phyloP scores from a whole-genome alignment of 345 rosid species.

The Angophora floribunda region DNA sequence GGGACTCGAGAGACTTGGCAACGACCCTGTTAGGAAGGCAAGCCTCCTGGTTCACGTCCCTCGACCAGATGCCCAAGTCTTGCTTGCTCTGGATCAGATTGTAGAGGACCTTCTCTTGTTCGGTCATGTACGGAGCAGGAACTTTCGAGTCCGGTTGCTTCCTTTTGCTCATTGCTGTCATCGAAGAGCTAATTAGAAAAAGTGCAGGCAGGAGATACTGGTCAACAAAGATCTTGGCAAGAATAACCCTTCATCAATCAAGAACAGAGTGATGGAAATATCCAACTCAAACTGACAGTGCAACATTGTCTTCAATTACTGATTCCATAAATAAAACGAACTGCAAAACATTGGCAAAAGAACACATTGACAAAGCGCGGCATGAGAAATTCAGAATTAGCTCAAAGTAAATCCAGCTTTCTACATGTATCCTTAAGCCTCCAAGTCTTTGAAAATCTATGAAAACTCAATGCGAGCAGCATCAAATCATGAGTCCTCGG shows the following conservation, averaged over 20 bases:
- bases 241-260: neutral
- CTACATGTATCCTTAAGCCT: neutral
- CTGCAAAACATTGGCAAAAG: neutral
- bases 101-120: constrained; percentile 38
- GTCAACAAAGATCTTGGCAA: neutral
- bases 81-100: constrained; percentile 39
- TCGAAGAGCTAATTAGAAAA: neutral
- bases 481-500: neutral
- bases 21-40: constrained; percentile 15
- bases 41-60: constrained; percentile 34
- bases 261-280: neutral
- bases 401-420: neutral
- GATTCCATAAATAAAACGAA: neutral
- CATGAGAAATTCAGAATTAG: neutral
- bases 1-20: constrained; percentile 29
- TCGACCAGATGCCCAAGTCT: constrained; percentile 46
- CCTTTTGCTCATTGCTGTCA: constrained; percentile 33
- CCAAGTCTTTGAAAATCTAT: neutral
- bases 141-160: constrained; percentile 32
- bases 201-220: neutral
- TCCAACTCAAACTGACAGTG: neutral
- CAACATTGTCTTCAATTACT: neutral
- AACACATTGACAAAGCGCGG: neutral
- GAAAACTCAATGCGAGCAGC: neutral
- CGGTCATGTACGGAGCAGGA: constrained; percentile 17